Evolutionary conservation across 345 rosid species (phyloP), one percentile per base, ranked within the genome.

Genomic region (Cochlearia excelsa): DNA sequence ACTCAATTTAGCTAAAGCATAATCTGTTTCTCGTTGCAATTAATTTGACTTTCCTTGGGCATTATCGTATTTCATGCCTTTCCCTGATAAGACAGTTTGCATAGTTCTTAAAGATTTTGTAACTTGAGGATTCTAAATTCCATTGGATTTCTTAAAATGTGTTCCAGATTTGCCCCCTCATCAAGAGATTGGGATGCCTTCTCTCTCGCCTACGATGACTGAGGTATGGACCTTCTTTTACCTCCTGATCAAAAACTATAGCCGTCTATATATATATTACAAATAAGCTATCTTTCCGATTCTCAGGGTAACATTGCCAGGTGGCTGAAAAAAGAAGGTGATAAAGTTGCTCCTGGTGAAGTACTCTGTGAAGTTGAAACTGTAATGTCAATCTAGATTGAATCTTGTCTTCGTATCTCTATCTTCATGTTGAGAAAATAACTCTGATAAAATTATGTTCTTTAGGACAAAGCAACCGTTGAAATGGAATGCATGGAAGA

Each of bases 401-500:
- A 46, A 48, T 35, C 59, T 49, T 27, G 9, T 66, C 59, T 47
- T 28, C 11, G 1, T 26, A 41, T 48, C 27, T 53, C 5, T 41
- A 30, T 59, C 9, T 28, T 27, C 47, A 5, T 29, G 10, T 23
- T 35, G 35, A 33, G 54, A 37, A 57, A 34, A 5, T 49, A 54
- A 5, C 29, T 6, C 44, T 46, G 9, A 59, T 52, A 35, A 52
- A 26, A 27, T 30, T 54, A 9, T 50, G 65, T 30, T 66, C 54
- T 46, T 42, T 58, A 93, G 99, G 99, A 93, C 67, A 93, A 93
- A 77, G 97, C 99, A 28, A 93, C 99, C 0, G 97, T 89, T 37
- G 97, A 93, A 81, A 85, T 93, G 99, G 99, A 93, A 76, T 85
- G 99, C 77, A 93, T 93, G 99, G 99, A 93, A 72, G 99, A 93